Percentiles rank a stretch among this genome's conserved stretches.
These are phyloP conservation scores for Macadamia tetraphylla DNA, from an alignment of 164 flowering plant genomes.

Conservation along the genomic window DNA sequence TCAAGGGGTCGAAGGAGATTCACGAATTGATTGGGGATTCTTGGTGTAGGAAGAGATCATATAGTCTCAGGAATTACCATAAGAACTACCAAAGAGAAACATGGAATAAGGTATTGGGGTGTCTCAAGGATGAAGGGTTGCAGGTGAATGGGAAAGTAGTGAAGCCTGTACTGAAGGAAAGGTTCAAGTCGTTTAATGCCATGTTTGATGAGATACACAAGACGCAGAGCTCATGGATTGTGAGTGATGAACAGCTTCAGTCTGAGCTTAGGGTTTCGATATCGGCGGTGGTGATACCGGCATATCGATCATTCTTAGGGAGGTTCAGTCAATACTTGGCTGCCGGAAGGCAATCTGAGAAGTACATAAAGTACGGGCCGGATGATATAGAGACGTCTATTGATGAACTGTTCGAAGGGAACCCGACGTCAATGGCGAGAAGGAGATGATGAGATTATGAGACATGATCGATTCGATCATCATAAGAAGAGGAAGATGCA, in stretches of 20 bases:
- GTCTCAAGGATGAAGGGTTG: slow-evolving; percentile 60
- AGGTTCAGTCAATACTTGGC: slow-evolving; percentile 64
- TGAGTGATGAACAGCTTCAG: slow-evolving; percentile 81
- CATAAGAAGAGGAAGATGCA: neutral
- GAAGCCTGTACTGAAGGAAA: slow-evolving; percentile 65
- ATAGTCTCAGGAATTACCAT: slow-evolving; percentile 64
- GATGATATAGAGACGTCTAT: slow-evolving; percentile 78
- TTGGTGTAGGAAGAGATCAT: slow-evolving; percentile 56
- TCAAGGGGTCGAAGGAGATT: slow-evolving; percentile 60
- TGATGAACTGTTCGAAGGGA: slow-evolving; percentile 81
- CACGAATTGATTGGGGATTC: slow-evolving; percentile 50
- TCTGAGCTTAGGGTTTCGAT: slow-evolving; percentile 82
- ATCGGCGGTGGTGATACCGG: slow-evolving; percentile 74
- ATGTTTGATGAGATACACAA: slow-evolving; percentile 77
- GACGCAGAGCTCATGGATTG: slow-evolving; percentile 82
- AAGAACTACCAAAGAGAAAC: slow-evolving; percentile 79
- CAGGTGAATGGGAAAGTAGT: slow-evolving; percentile 43
- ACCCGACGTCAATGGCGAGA: slow-evolving; percentile 44
- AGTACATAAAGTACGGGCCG: slow-evolving; percentile 76
- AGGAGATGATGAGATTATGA: slow-evolving; percentile 34
- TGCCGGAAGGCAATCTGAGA: slow-evolving; percentile 57
- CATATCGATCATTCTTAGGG: slow-evolving; percentile 78
- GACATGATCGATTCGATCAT: too few relatives aligned
- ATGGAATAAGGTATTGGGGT: slow-evolving; percentile 57
- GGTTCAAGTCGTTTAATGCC: slow-evolving; percentile 69